phyloP scores from a whole-genome alignment of 345 rosid species.

The Microcos paniculata region DNA sequence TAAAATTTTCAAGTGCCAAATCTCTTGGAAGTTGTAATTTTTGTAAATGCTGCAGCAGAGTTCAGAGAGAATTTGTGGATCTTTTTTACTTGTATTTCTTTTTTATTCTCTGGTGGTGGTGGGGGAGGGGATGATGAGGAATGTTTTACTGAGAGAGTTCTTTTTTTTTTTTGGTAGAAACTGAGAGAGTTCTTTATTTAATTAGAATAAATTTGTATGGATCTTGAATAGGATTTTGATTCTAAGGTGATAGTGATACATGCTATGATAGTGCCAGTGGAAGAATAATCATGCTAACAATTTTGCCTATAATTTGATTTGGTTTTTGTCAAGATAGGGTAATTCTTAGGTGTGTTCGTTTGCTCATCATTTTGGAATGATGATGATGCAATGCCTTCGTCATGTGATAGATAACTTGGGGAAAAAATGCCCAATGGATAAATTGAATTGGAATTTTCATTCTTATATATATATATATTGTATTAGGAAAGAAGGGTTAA shows the following conservation, averaged over 20 bases:
- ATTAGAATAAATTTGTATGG: conserved; percentile 12
- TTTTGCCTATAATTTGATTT: conserved; percentile 12
- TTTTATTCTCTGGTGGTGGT: background rate
- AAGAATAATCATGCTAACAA: background rate
- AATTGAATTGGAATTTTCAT: too few species aligned
- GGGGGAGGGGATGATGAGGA: background rate
- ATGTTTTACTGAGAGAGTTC: background rate
- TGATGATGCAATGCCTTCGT: conserved; percentile 15
- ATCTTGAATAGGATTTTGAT: conserved; percentile 17
- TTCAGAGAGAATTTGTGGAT: background rate
- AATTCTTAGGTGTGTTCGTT: background rate
- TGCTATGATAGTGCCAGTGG: conserved; percentile 7
- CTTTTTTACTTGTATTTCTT: background rate
- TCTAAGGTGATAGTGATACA: conserved; percentile 18
- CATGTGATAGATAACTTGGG: background rate
- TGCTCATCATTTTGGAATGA: background rate
- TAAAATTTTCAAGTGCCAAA: conserved; percentile 9
- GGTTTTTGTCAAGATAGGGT: background rate
- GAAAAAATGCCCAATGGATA: too few species aligned
- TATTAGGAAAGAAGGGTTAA: too few species aligned
- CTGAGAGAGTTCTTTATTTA: conserved; percentile 15
- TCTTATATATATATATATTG: too few species aligned
- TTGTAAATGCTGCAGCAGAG: conserved; percentile 4
- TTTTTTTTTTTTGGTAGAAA: background rate
- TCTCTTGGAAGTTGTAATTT: conserved; percentile 26